These are phyloP conservation scores for Tuber microsphaerosporum DNA, from an alignment of 495 filamentous ascomycete species.

Conservation along the genomic window DNA sequence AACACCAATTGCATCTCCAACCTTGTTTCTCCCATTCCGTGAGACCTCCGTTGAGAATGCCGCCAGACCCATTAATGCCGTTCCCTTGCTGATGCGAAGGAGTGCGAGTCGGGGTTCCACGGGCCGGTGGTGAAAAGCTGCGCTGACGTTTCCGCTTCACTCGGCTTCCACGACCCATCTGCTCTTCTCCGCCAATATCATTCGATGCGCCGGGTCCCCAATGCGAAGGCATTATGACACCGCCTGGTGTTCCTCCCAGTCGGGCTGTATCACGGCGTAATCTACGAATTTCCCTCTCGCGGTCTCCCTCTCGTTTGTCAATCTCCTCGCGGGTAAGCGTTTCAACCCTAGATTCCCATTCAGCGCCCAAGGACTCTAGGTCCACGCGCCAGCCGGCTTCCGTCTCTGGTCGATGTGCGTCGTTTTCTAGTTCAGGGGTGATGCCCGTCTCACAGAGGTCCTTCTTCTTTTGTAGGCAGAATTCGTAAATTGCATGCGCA, in stretches of 20 bases:
- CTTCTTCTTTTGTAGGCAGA: conserved; percentile 85
- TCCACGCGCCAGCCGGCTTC: conserved; percentile 95
- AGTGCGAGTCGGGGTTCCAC: conserved; percentile 63
- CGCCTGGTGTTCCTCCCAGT: conserved; percentile 58
- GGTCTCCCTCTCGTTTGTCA: conserved; percentile 90
- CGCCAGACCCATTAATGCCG: conserved; percentile 57
- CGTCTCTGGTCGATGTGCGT: conserved; percentile 60
- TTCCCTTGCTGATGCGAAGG: conserved; percentile 67
- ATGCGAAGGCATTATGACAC: conserved; percentile 55
- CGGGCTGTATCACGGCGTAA: conserved; percentile 84
- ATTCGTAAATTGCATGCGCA: conserved; percentile 94
- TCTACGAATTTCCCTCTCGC: conserved; percentile 81
- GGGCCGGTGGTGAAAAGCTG: conserved; percentile 67
- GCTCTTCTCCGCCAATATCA: conserved; percentile 53
- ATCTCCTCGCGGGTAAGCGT: conserved; percentile 89
- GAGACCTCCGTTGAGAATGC: conserved; percentile 60
- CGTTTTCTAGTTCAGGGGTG: conserved; percentile 68
- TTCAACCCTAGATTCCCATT: conserved; percentile 94
- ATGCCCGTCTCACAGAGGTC: conserved; percentile 70
- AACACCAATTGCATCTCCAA: conserved; percentile 90
- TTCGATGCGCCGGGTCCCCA: conserved; percentile 49
- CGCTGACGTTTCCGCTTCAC: conserved; percentile 77
- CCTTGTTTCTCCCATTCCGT: conserved; percentile 70
- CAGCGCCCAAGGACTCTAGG: conserved; percentile 74
- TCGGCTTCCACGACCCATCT: conserved; percentile 75